Conservation (phyloP, 2,329 filamentous ascomycete genomes). For the Thelonectria olida region DNA sequence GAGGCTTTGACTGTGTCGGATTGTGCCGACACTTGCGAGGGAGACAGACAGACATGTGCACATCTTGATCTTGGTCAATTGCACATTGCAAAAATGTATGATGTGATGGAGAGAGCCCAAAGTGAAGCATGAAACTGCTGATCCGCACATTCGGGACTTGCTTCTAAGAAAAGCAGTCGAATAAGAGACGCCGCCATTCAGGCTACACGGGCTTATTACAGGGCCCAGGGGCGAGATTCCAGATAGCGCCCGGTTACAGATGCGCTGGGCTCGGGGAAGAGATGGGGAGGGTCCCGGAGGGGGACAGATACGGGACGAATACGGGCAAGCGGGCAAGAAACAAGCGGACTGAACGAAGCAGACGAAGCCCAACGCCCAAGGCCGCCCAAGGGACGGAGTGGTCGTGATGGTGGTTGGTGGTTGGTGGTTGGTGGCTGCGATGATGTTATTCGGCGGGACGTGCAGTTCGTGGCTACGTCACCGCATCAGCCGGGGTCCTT, state of each 20-base stretch:
- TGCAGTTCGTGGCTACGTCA: constrained; percentile 23
- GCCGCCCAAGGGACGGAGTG: too few relatives aligned
- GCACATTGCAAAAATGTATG: constrained; percentile 3
- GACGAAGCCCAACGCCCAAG: too few relatives aligned
- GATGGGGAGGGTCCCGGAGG: background rate
- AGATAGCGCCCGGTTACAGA: background rate
- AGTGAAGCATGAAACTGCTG: constrained; percentile 32
- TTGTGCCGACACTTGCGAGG: background rate
- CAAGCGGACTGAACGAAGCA: too few relatives aligned
- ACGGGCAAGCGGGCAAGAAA: too few relatives aligned
- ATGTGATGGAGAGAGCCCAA: constrained; percentile 18
- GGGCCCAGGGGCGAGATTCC: background rate
- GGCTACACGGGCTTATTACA: background rate
- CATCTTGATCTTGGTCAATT: background rate
- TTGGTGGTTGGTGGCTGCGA: constrained; percentile 23
- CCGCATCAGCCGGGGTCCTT: background rate
- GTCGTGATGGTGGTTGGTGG: background rate
- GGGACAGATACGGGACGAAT: background rate
- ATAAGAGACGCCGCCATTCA: background rate
- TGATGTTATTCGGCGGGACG: constrained; percentile 16
- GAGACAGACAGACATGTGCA: background rate
- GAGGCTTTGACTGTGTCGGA: constrained; percentile 6
- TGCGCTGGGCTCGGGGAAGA: background rate
- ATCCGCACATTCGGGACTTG: too few relatives aligned
- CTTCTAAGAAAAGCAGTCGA: constrained; percentile 11